These are phyloP conservation scores for Daldinia eschscholtzii DNA, from an alignment of 2,329 filamentous ascomycete species.

Conservation along the genomic window DNA sequence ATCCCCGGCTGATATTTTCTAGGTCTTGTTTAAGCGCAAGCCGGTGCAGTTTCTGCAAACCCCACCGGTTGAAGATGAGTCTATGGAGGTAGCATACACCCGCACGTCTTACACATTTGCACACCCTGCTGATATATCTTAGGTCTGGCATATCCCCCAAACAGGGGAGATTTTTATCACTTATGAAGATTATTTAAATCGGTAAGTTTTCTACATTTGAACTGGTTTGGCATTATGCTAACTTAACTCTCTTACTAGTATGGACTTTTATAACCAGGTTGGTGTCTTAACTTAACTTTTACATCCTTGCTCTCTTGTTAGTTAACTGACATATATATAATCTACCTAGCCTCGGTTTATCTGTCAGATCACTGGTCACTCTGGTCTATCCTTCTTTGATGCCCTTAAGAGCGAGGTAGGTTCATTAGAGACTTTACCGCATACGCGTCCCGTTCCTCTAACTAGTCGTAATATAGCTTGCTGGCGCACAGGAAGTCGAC, in stretches of 20 bases:
- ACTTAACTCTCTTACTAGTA: constrained; percentile 61
- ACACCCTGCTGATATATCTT: constrained; percentile 42
- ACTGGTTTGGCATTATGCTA: constrained; percentile 29
- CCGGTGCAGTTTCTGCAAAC: constrained; percentile 84
- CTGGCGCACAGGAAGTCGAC: constrained; percentile 89
- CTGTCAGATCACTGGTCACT: constrained; percentile 95
- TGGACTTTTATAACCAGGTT: constrained; percentile 95
- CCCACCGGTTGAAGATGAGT: constrained; percentile 81
- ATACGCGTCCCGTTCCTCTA: constrained; percentile 38
- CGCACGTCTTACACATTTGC: constrained; percentile 32
- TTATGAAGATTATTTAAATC: constrained; percentile 88
- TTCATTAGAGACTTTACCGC: constrained; percentile 36
- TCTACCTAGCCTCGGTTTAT: constrained; percentile 82
- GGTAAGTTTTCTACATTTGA: constrained; percentile 66
- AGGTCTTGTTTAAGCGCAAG: constrained; percentile 98
- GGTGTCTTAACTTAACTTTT: constrained; percentile 46
- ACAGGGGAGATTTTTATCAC: constrained; percentile 90
- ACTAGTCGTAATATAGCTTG: constrained; percentile 63
- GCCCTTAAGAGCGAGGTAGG: constrained; percentile 90
- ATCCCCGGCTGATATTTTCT: constrained; percentile 30
- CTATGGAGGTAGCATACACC: constrained; percentile 71
- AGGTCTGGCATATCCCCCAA: constrained; percentile 93
- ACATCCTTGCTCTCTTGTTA: neutral
- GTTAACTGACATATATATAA: constrained; percentile 32
- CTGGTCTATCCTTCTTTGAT: constrained; percentile 90